A percentile compares a stretch with the other conserved stretches of the same genome.
Conservation (phyloP, 2,329 filamentous ascomycete species). For the Cladosporium sp. region DNA sequence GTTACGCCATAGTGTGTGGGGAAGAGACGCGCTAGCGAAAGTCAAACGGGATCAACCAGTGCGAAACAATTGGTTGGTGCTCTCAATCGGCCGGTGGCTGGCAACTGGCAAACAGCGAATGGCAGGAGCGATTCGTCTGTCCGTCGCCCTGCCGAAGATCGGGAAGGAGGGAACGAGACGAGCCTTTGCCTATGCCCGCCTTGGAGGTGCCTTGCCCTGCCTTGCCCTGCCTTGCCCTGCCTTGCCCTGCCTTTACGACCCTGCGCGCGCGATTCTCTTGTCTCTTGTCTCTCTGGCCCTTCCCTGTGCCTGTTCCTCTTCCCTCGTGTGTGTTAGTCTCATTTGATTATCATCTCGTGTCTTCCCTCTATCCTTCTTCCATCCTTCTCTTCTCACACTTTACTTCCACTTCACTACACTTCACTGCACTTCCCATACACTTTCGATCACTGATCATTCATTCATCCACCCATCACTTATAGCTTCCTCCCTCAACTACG, state of each 20-base stretch:
- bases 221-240: background rate
- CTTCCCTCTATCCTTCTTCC: too few relatives aligned
- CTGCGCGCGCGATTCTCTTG: background rate
- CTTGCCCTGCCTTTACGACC: background rate
- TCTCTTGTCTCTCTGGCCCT: background rate
- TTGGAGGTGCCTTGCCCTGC: background rate
- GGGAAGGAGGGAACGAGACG: background rate
- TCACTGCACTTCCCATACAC: background rate
- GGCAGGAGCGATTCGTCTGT: too few relatives aligned
- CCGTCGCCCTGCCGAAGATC: background rate
- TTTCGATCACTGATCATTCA: too few relatives aligned
- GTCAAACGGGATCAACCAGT: too few relatives aligned
- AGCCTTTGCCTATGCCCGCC: background rate
- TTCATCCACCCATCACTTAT: background rate
- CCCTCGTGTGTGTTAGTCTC: background rate
- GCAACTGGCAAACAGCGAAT: background rate
- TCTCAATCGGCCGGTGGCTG: too few relatives aligned
- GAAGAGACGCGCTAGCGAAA: too few relatives aligned
- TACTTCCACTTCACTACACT: background rate
- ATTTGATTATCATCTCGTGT: too few relatives aligned
- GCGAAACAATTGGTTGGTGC: background rate
- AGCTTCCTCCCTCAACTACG: background rate
- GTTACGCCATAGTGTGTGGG: too few relatives aligned
- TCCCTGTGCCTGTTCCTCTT: slow-evolving; percentile 2
- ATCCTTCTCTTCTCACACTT: background rate